Evolutionary conservation across 176 grass and related monocot genomes (phyloP), one percentile per base, ranked within the genome.

Genomic region (Leersia perrieri): DNA sequence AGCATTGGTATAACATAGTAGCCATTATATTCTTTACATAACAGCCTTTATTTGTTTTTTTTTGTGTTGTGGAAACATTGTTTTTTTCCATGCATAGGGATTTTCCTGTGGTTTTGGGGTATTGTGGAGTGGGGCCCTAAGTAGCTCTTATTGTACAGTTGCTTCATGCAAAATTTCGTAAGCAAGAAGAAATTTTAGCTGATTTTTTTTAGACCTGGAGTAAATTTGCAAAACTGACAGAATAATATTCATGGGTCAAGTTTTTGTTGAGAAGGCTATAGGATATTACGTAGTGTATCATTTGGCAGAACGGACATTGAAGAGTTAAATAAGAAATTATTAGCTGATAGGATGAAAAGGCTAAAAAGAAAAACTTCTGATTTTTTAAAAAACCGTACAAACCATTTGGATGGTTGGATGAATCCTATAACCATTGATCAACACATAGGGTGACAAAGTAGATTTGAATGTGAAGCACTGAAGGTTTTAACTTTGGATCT

Each of bases 1-100:
- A 29, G 88, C 96, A 88, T 83, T 98, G 90, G 96, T 98, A 93
- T 30, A 71, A 23, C 41, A 66, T 58, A 45, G 16, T 64, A 86
- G 30, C 14, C 27, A 11, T 42, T 55, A 53, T 80, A 65, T 84
- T 71, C 34, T 83, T 60, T 75, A 1, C 68, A 49, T 66, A 30
- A 42, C 76, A 49, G 72, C 58, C 22, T 49, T 22, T 8, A 30
- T 75, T 36, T 11, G 45, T 64, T 3, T 49, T 73, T 49, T 73
- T 74, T 41, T 9, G 13, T 51, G n/a, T 11, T 73, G 28, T 53
- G 38, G 38, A 16, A 22, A 55, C 64, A 45, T 63, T 49, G 5
- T 64, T 32, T 63, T 3, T 73, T 28, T 60, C 42, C 11, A 51
- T 73, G 63, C 70, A 68, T 66, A 66, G 27, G 23, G 44, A 66